Evolutionary conservation across 208 protist genomes (phyloP), one percentile per base, ranked within the genome.

Genomic region (Wallacemonas collosoma): DNA sequence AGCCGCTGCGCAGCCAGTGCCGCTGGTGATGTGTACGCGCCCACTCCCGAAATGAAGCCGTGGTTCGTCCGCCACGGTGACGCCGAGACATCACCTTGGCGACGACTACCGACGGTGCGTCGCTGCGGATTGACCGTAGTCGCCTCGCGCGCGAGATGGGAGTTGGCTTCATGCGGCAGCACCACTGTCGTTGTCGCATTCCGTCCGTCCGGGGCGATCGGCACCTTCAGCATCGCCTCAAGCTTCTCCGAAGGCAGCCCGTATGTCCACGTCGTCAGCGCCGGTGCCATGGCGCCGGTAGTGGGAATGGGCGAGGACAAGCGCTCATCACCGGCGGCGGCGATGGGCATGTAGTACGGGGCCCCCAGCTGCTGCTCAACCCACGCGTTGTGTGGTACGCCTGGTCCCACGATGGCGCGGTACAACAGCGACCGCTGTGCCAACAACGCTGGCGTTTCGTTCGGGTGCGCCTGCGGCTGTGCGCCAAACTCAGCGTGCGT

Each of bases 231-330:
- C 4, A 89, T 56, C 68, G 74, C 58, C 43, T 63, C 72, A 17
- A 50, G 63, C 36, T 79, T 45, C 7, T 69, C 50, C 15, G 73
- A 47, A 2, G 85, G 80, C 2, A 94, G 70, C 14, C 87, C 87
- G 72, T 94, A 94, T 9, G 83, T 73, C 89, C 86, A 92, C 64
- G 81, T 76, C 5, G 86, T 85, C 51, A 84, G 63, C 45, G 69
- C 61, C 38, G 76, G 81, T 35, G 15, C 48, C 11, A n/a, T 2
- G 5, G n/a, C 44, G 17, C 8, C 17, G 15, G 54, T 48, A 35
- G 26, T 26, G 26, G 26, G 26, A 26, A 26, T 26, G 26, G 26
- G 26, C 26, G 26, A 26, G 26, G 26, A 26, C 26, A 26, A 26
- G 26, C 47, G 45, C 41, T 40, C 43, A 65, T 12, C 66, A 12